Evolutionary conservation across 106 monocot species (phyloP).

Genomic region (Cymbidium sinense): DNA sequence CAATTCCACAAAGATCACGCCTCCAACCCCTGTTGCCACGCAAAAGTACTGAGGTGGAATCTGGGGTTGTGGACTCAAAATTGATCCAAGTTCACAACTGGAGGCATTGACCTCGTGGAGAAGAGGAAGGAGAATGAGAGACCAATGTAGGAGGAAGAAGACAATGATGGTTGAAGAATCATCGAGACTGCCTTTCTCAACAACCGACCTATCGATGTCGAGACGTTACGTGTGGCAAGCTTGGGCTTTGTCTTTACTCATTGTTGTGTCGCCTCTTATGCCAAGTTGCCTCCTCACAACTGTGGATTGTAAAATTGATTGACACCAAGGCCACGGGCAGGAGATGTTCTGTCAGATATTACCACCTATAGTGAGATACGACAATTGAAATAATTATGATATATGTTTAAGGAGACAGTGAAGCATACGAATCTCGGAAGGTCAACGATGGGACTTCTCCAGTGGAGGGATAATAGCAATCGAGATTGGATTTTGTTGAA

Average conservation of each 20-base stretch:
- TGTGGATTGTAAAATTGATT: slow-evolving; percentile 72
- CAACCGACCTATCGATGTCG: slow-evolving; percentile 7
- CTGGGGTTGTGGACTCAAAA: slow-evolving; percentile 56
- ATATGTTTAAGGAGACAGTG: background rate
- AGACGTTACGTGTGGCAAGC: slow-evolving; percentile 4
- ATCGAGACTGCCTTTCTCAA: slow-evolving; percentile 39
- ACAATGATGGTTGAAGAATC: slow-evolving; percentile 40
- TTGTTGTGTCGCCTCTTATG: slow-evolving; percentile 12
- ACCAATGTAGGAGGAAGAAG: slow-evolving; percentile 28
- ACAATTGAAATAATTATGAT: background rate
- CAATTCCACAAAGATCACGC: slow-evolving; percentile 24
- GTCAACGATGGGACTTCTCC: background rate
- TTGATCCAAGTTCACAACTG: slow-evolving; percentile 42
- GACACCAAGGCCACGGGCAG: slow-evolving; percentile 34
- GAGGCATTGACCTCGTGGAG: slow-evolving; percentile 21
- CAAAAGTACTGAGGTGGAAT: slow-evolving; percentile 33
- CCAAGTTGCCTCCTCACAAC: slow-evolving; percentile 23
- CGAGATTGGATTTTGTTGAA: background rate
- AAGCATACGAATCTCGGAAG: background rate
- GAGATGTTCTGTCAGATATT: slow-evolving; percentile 38
- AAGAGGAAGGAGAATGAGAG: slow-evolving; percentile 15
- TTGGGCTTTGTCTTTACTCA: slow-evolving; percentile 12
- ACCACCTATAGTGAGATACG: slow-evolving; percentile 22
- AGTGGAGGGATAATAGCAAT: background rate
- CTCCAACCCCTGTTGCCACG: slow-evolving; percentile 41